Evolutionary conservation across 179 eudicot species (phyloP), one percentile per base, ranked within the genome.

Genomic region (Kewa caespitosa): DNA sequence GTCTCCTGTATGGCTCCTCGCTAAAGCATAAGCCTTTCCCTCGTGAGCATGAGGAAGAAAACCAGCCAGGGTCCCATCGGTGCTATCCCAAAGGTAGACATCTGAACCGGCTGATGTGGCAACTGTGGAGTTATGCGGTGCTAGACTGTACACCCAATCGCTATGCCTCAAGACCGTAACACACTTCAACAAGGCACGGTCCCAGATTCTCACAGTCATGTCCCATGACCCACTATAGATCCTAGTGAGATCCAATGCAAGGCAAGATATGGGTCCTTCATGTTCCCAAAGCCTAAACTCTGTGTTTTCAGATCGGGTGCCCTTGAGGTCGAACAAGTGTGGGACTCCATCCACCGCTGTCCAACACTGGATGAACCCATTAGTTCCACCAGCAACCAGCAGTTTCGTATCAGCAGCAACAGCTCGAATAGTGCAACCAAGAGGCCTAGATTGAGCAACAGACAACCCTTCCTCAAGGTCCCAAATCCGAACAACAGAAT

Each of bases 171-270:
- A 81, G 38, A 86, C 85, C 66, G 80, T 83, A 25, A 89, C 38
- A 74, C 98, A 95, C 59, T 84, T 86, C 73, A 93, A 81, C 8
- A 76, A 77, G 69, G 77, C 74, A 72, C 98, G 97, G 60, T 93
- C 98, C 99, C 98, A 93, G 54, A 93, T 77, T 72, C 98, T 88
- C 23, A 95, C 82, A 50, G 93, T 90, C 99, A 91, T 95, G 74
- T 95, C 99, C 99, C 99, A 95, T 14, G 99, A 95, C 52, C 97
- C 99, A 74, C 99, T 95, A 42, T 89, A 95, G 22, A 95, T 88
- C 74, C 85, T 87, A 43, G 83, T 81, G 50, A 84, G 81, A 84
- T 91, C 97, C 84, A 95, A 82, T 15, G 93, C 91, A 76, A 93
- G 93, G 80, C 87, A 91, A 65, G 92, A 87, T 69, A 95, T 83